A percentile compares a stretch with the other conserved stretches of the same genome.
Evolutionary conservation across 2,329 filamentous ascomycete genomes (phyloP).

Genomic region (Ophiocordyceps camponoti-saundersi): DNA sequence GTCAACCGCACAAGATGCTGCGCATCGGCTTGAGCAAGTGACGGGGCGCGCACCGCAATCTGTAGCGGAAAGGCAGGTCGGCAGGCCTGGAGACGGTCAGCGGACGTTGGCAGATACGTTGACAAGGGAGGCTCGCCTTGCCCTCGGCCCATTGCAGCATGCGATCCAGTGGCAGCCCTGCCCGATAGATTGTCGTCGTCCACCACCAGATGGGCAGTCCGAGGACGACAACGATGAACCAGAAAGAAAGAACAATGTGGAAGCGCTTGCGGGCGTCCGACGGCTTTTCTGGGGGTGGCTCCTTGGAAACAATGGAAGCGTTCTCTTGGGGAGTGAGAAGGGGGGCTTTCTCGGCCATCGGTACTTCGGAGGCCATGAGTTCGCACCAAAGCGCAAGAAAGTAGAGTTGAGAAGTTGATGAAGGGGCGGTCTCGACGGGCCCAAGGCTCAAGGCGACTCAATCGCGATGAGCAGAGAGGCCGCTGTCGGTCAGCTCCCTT

Average conservation of each 20-base stretch:
- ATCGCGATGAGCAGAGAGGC: no score
- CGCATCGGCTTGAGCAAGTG: constrained; percentile 48
- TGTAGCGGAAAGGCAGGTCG: constrained; percentile 75
- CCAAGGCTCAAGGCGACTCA: no score
- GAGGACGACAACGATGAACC: constrained; percentile 66
- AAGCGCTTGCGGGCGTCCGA: constrained; percentile 53
- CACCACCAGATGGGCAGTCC: constrained; percentile 92
- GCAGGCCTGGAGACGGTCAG: constrained; percentile 44
- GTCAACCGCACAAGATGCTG: constrained; percentile 62
- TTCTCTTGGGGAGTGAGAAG: no score
- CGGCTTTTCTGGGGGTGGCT: constrained; percentile 62
- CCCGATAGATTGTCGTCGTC: constrained; percentile 84
- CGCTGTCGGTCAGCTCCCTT: no score
- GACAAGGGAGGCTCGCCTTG: not conserved
- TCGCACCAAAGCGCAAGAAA: no score
- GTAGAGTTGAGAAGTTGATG: no score
- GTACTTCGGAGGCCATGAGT: no score
- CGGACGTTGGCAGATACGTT: not conserved
- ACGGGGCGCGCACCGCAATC: constrained; percentile 57
- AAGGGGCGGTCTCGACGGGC: no score
- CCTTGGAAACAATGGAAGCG: constrained; percentile 4
- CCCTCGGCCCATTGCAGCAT: constrained; percentile 34
- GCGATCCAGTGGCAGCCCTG: constrained; percentile 60
- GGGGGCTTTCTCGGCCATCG: no score
- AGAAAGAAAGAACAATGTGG: constrained; percentile 73